Evolutionary conservation across 768 basidiomycete genomes (phyloP), one percentile per base, ranked within the genome.

Genomic region (Kwoniella pini): DNA sequence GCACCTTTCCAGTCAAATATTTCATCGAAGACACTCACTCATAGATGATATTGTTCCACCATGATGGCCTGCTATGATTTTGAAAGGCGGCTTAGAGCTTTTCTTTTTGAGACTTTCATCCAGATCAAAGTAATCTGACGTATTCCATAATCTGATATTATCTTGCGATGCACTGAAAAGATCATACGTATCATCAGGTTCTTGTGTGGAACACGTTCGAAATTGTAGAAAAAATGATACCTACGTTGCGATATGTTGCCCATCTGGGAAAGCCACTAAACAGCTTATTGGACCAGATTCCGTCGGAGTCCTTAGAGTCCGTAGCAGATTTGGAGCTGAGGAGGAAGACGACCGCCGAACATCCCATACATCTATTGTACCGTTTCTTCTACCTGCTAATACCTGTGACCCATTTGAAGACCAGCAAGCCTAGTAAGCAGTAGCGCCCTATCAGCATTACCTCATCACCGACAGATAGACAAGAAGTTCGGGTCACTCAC

Each of bases 11-110:
- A n/a, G n/a, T n/a, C n/a, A n/a, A n/a, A n/a, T n/a, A n/a, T 21
- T 33, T 22, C 54, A 26, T 9, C 43, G 17, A 19, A 3, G 13
- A 48, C 36, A 85, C 91, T 74, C 80, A 97, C 95, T 79, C 85
- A 98, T 89, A 72, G 91, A 87, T 2, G 92, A 95, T 3, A 97
- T 85, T 70, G 88, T 88, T 9, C 94, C 95, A 36, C 94, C 93
- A 79, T 96, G 91, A 80, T 96, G 95, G 0, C 94, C 95, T 11
- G 92, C 88, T 36, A 97, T 89, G 62, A 97, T 93, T 81, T 91
- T 93, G 83, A 95, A 97, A 55, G 87, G 90, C 17, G 88, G 87
- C 7, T 87, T 86, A 57, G 71, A 72, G 51, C 65, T 61, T 30
- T 53, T 86, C 60, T 81, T 79, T 73, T 83, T 86, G 55, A 85